Base-by-base conservation (phyloP, 164 flowering plant species). In the Umbilicus rupestris region DNA sequence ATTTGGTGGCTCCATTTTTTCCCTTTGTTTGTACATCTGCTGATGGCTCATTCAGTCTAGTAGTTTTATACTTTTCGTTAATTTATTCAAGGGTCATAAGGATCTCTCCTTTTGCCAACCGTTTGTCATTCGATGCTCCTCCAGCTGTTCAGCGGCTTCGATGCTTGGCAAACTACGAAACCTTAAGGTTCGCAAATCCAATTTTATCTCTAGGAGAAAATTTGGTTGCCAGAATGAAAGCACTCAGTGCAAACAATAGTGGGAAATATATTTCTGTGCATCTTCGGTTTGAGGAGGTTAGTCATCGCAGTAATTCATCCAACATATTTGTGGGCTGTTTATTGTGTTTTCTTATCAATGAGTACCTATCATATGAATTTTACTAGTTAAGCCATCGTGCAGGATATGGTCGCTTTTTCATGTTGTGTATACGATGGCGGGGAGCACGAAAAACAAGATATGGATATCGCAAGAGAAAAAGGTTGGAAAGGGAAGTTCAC, bases 371-470 rank as follows among this genome's bases (percentile, higher is more conserved):
- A 52, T 22, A 2, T 26, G 30, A 52, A 52, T 52, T 52, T 41
- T 44, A 52, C 1, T 31, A 31, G 29, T 29, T 35, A 15, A 62
- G 39, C 35, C 31, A 16, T 42, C 66, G 24, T 77, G 47, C 78
- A 93, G 98, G 98, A 93, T 74, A 93, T 93, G 98, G 96, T 93
- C 74, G 98, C 98, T 63, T 93, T 93, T 78, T 93, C 98, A 37
- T 93, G 98, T 66, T 93, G 98, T 78, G 74, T 86, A 45, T 94
- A 80, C 83, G 97, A 91, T 83, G 98, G 97, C 37, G 97, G 97
- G 26, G 76, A 76, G 69, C 68, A 84, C 78, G 98, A 94, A 70
- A 80, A 69, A 57, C 62, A 24, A 68, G 91, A 86, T 65, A 94
- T 94, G 98, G 75, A 73, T 64, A 88, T 84, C 15, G 97, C 97